Evolutionary conservation across 2,329 filamentous ascomycete genomes (phyloP).

Genomic region (Fusarium domesticum): DNA sequence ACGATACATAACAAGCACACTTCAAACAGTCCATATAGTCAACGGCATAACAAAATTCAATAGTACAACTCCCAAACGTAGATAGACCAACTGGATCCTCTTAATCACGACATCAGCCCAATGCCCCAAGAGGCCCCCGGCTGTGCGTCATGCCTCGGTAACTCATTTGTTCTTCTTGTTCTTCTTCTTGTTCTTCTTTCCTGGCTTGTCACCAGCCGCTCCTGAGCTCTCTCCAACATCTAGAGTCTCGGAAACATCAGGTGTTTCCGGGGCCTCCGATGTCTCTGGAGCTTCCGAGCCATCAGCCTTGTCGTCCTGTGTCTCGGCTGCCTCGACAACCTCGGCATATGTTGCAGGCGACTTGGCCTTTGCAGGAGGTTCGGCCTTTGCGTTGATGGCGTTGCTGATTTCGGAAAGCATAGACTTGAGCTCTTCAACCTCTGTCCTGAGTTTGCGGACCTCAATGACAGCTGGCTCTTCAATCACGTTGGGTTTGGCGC

Average conservation of each 20-base stretch:
- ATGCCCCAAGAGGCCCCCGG: conserved; percentile 13
- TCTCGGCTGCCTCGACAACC: conserved; percentile 12
- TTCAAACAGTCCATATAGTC: too few species aligned
- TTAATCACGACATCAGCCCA: too few species aligned
- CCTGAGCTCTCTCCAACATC: neutral
- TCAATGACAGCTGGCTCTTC: conserved; percentile 74
- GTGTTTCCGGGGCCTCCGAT: conserved; percentile 15
- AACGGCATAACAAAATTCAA: too few species aligned
- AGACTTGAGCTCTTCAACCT: conserved; percentile 56
- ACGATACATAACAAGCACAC: too few species aligned
- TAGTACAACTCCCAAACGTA: too few species aligned
- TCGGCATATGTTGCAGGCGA: conserved; percentile 4
- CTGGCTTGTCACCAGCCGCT: conserved; percentile 15
- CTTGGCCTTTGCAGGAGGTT: neutral
- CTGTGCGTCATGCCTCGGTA: conserved; percentile 1
- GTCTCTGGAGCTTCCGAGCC: conserved; percentile 10
- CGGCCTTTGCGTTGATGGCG: conserved; percentile 17
- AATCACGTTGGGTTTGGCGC: conserved; percentile 77
- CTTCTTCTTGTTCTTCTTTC: conserved; percentile 28
- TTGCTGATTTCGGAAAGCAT: conserved; percentile 39
- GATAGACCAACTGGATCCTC: too few species aligned
- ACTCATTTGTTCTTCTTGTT: conserved; percentile 26
- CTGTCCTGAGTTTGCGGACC: conserved; percentile 54
- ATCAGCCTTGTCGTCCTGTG: too few species aligned
- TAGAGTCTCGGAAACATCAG: conserved; percentile 6